Base-by-base conservation (phyloP, 345 rosid genomes). In the Lumnitzera racemosa region DNA sequence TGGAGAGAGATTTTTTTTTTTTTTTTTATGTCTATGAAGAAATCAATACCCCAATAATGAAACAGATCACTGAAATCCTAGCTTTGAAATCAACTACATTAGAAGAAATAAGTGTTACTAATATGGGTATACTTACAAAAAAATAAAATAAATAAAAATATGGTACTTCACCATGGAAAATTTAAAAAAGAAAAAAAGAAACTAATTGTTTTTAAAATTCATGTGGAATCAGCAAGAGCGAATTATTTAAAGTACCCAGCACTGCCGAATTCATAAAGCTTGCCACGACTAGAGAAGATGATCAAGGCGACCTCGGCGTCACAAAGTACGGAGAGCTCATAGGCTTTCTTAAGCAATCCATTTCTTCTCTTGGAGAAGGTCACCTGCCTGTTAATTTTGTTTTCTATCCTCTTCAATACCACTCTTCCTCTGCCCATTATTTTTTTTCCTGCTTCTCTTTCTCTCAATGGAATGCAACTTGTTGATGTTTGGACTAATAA, bases 391-490 rank as follows among this genome's bases (percentile, higher is more conserved):
- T 86, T 88, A 71, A 89, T 89, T 64, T 83, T 89, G 80, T 89
- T 89, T 76, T 89, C 96, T 70, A 89, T 89, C 77, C 84, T 86
- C 89, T 84, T 86, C 78, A 86, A 68, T 75, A 86, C 96, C 47
- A 89, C 96, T 75, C 83, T 86, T 63, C 96, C 96, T 81, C 96
- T 82, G 47, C 96, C 96, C 96, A 89, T 88, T 57, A 27, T 24
- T 51, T 48, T 54, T 25, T 58, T 16, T 29, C 7, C 36, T 29
- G 0, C 7, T 6, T 36, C 43, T 36, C 43, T 36, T 9, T 36
- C 11, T 36, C 43, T 36, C 10, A 5, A 5, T 36, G 10, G 11
- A 36, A 36, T 36, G 7, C 43, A 36, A 36, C 10, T 36, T 36
- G 9, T 36, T 36, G 43, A 7, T 36, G 43, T 36, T 36, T 4